Evolutionary conservation across 306 rosid genomes (phyloP).

Genomic region (Mimosa bimucronata): DNA sequence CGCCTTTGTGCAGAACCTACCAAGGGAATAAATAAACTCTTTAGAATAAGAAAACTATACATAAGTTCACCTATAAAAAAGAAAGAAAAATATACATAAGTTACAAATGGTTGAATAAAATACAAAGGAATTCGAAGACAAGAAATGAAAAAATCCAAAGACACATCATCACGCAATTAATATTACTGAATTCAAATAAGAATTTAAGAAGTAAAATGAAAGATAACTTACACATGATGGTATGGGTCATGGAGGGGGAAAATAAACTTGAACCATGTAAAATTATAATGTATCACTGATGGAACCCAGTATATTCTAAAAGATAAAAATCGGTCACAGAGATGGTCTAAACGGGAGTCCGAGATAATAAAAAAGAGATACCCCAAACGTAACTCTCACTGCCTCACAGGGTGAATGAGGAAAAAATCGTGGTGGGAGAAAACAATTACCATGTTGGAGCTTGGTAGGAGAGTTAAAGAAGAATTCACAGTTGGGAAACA

Average conservation of each 20-base stretch:
- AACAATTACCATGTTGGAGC: not conserved
- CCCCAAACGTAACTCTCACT: not conserved
- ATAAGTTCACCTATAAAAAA: not conserved
- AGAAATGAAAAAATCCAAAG: not conserved
- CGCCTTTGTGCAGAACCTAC: conserved; percentile 79
- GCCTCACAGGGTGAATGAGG: not conserved
- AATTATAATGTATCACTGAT: conserved; percentile 22
- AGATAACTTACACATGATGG: not conserved
- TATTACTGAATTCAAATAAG: not conserved
- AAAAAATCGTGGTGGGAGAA: not conserved
- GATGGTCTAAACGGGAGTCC: not conserved
- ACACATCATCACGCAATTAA: conserved; percentile 1
- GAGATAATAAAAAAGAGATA: not conserved
- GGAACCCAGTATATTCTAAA: not conserved
- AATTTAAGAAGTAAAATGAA: conserved; percentile 26
- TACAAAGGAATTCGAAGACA: not conserved
- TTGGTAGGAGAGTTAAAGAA: not conserved
- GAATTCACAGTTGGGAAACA: not conserved
- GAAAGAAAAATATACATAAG: not conserved
- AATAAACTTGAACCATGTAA: conserved; percentile 13
- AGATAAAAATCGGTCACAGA: not conserved
- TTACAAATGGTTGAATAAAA: not conserved
- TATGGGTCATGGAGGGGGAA: conserved; percentile 10
- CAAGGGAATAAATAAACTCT: conserved; percentile 41
- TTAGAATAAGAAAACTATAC: conserved; percentile 27